Base-by-base conservation (phyloP, 345 rosid genomes). In the Populus davidiana region DNA sequence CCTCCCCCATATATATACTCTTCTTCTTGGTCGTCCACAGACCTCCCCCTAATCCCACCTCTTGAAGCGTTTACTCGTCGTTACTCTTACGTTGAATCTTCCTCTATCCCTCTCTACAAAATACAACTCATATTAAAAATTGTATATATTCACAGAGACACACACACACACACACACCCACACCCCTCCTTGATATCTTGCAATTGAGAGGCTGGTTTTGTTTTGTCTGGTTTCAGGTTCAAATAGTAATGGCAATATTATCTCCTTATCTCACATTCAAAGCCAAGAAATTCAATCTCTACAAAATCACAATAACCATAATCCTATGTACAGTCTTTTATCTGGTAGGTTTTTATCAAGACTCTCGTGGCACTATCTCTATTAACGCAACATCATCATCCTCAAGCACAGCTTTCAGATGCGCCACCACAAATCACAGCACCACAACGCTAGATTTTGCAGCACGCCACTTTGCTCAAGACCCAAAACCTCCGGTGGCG, bases 321-420 rank as follows among this genome's bases (percentile, higher is more conserved):
- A 73, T 91, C 61, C 86, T 89, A 54, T 92, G 90, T 72, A 64
- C 88, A 43, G 67, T 86, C 21, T 90, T 84, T 81, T 94, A 92
- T 78, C 59, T 90, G 9, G 65, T 81, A 44, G 98, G 94, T 0
- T 44, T 76, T 43, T 87, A 93, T 88, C 92, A 86, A 38, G 81
- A 84, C 76, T 74, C 79, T 67, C 79, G 79, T 23, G 76, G 77
- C 25, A n/a, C 29, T 21, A 7, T 61, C 64, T 49, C 80, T 13
- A 44, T 77, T 52, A 27, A 52, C 36, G 3, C n/a, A 14, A 36
- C 77, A 7, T 8, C 70, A 39, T 23, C 29, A n/a, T 8, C 25
- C 64, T 33, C 36, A 33, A 59, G n/a, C 64, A 11, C 25, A 1
- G 64, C n/a, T 59, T 59, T 59, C 25, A 25, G 14, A 23, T 59